These are phyloP conservation scores for Aspergillus terreus DNA, from an alignment of 2,329 filamentous ascomycete species.

Conservation along the genomic window DNA sequence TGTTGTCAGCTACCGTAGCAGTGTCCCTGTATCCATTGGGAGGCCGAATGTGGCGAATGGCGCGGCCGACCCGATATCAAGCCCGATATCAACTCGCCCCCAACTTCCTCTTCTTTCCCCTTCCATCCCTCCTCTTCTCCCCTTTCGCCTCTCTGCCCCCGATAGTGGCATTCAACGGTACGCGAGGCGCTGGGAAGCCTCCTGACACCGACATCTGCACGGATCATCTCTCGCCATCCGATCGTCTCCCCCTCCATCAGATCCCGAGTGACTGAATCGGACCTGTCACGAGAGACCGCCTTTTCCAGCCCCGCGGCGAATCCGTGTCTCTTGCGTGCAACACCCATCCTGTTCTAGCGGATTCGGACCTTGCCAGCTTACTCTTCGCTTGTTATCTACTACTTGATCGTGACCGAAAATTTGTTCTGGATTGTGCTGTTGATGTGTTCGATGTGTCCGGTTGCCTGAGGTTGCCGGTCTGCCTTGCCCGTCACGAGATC, in stretches of 20 bases:
- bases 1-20: too few species aligned
- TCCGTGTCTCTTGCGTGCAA: neutral
- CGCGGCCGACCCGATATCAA: too few species aligned
- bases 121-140: neutral
- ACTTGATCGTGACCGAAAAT: neutral
- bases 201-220: neutral
- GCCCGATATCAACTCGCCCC: neutral
- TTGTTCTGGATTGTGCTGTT: neutral
- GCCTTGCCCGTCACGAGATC: neutral
- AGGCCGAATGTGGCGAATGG: too few species aligned
- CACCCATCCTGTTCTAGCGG: too few species aligned
- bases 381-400: neutral
- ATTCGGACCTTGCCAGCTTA: neutral
- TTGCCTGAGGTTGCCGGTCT: neutral
- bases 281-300: neutral
- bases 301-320: neutral
- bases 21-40: too few species aligned
- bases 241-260: too few species aligned
- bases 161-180: neutral
- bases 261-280: neutral
- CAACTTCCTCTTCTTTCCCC: neutral
- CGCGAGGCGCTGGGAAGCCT: neutral
- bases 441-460: neutral
- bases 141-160: neutral
- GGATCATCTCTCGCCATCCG: neutral